Evolutionary conservation across 768 basidiomycete species (phyloP).

Genomic region (Lactarius sanguifluus): DNA sequence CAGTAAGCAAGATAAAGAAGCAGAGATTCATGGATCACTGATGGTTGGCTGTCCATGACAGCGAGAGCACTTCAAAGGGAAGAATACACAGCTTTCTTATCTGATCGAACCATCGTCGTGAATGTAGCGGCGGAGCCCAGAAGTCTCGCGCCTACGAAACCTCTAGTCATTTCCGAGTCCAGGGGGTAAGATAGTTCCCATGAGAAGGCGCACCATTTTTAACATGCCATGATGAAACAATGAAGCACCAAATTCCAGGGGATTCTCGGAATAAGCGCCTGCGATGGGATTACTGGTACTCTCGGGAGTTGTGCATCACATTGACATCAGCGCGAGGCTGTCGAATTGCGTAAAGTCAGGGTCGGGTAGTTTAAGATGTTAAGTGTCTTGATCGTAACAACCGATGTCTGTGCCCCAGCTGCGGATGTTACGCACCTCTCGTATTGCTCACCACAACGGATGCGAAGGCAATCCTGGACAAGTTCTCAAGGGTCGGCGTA

Average conservation of each 20-base stretch:
- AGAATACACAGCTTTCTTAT: constrained; percentile 17
- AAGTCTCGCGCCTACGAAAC: neutral
- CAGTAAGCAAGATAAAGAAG: neutral
- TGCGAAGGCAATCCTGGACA: constrained; percentile 26
- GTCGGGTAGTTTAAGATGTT: constrained; percentile 9
- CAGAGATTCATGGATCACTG: constrained; percentile 20
- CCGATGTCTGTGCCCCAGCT: constrained; percentile 6
- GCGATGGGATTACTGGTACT: neutral
- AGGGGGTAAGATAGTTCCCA: neutral
- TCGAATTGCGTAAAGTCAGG: constrained; percentile 10
- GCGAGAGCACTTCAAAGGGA: neutral
- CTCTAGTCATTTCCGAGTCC: neutral
- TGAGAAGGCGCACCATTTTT: neutral
- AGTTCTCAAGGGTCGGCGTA: neutral
- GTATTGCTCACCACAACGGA: constrained; percentile 10
- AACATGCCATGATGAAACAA: constrained; percentile 14
- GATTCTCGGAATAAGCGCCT: neutral
- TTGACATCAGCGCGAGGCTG: constrained; percentile 15
- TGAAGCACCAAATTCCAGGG: neutral
- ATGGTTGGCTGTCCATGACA: constrained; percentile 19
- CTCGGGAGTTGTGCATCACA: neutral
- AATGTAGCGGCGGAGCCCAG: neutral
- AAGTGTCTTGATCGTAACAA: neutral
- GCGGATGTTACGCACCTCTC: constrained; percentile 6
- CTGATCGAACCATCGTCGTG: constrained; percentile 6